These are phyloP conservation scores for Amaranthus hypochondriacus DNA, from an alignment of 148 eudicot species.

Conservation along the genomic window DNA sequence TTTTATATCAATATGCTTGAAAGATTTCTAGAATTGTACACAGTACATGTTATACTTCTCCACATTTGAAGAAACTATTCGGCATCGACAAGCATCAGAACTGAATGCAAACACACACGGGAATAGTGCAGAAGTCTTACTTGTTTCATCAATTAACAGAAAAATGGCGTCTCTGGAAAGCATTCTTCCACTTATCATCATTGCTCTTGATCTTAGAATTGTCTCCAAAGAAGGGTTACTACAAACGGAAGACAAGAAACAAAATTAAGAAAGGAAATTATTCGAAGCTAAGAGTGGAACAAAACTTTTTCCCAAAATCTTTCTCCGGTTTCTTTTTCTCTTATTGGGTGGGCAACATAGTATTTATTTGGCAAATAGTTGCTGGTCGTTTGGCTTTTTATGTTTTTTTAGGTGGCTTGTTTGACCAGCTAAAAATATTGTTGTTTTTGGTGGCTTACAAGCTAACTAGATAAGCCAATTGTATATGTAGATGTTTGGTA, in stretches of 20 bases:
- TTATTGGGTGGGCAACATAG: too few relatives aligned
- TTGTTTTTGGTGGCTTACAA: too few relatives aligned
- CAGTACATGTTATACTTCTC: not conserved
- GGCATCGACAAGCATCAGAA: not conserved
- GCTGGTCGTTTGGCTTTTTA: too few relatives aligned
- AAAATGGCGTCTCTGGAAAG: constrained; percentile 61
- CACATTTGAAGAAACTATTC: not conserved
- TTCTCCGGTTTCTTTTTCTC: too few relatives aligned
- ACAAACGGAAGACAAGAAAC: constrained; percentile 10
- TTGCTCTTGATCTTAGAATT: constrained; percentile 74
- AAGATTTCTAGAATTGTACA: not conserved
- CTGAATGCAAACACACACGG: not conserved
- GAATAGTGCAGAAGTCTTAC: constrained; percentile 35
- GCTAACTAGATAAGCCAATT: too few relatives aligned
- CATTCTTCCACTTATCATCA: constrained; percentile 88
- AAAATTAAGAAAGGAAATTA: not conserved
- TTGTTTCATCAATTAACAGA: constrained; percentile 43
- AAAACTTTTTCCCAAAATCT: too few relatives aligned
- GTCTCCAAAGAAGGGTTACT: constrained; percentile 59
- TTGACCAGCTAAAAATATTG: too few relatives aligned
- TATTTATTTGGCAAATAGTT: too few relatives aligned
- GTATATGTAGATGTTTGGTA: too few relatives aligned
- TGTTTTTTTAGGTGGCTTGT: too few relatives aligned
- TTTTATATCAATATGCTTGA: not conserved
- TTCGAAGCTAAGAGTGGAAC: too few relatives aligned